phyloP scores from a whole-genome alignment of 345 rosid species.

The Aquilaria yunnanensis region DNA sequence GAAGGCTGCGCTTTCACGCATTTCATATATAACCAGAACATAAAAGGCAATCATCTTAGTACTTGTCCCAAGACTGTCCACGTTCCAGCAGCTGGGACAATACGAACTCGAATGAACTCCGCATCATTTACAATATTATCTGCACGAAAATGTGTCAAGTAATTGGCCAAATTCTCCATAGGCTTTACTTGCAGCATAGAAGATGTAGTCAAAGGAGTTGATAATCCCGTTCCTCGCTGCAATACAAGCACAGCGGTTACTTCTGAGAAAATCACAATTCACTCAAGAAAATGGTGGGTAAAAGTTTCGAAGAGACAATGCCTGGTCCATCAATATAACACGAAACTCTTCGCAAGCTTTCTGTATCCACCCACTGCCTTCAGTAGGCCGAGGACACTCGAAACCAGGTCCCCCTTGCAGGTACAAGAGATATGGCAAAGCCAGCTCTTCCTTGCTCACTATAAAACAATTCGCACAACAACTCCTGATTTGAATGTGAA shows the following conservation, averaged over 20 bases:
- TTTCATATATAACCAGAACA: conserved; percentile 3
- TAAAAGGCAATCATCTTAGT: conserved; percentile 9
- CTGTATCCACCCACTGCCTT: conserved; percentile 76
- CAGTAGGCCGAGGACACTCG: conserved; percentile 83
- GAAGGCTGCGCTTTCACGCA: background rate
- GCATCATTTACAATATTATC: conserved; percentile 88
- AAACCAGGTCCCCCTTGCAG: conserved; percentile 97
- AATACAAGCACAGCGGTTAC: conserved; percentile 8
- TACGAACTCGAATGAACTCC: conserved; percentile 68
- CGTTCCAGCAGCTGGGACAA: conserved; percentile 77
- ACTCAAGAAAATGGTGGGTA: background rate
- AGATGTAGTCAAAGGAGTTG: conserved; percentile 75
- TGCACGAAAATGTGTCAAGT: conserved; percentile 71
- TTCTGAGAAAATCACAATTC: too few relatives aligned
- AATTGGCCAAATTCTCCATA: conserved; percentile 51
- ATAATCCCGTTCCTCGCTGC: conserved; percentile 97
- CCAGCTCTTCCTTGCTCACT: conserved; percentile 79
- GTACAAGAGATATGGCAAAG: conserved; percentile 65
- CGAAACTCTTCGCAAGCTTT: conserved; percentile 89
- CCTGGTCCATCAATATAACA: conserved; percentile 91
- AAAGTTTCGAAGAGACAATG: conserved; percentile 17
- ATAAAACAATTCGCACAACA: conserved; percentile 12
- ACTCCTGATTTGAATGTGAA: background rate
- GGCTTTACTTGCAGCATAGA: conserved; percentile 79
- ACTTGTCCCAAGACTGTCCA: conserved; percentile 95